Base-by-base conservation (phyloP, 2,329 filamentous ascomycete species). In the Aspergillus cejpii region DNA sequence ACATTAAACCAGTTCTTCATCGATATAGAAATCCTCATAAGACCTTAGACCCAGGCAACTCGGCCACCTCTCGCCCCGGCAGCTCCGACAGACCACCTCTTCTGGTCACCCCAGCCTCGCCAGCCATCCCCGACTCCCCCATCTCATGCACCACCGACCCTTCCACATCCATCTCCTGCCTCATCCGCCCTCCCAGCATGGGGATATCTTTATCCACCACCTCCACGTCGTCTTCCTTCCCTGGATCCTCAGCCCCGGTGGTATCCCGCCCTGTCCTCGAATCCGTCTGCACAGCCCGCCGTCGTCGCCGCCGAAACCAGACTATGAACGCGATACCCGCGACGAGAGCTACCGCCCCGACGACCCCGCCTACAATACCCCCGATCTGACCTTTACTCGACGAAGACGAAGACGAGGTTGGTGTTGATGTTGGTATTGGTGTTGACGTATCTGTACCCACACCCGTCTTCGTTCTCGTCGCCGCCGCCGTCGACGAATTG, bases 121-220 rank as follows among this genome's bases (percentile, higher is more conserved):
- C n/a, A 20, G 14, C n/a, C 34, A 11, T 21, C n/a, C 19, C 11
- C 3, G 1, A n/a, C n/a, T n/a, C 33, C 24, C 37, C 48, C 44
- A 50, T 39, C 45, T 47, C 44, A 42, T 50, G 41, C 41, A 50
- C n/a, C 12, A 29, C 41, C 15, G 33, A 24, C 6, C 48, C 48
- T 8, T 40, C 23, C 11, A 37, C 48, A 47, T 50, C 48, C 39
- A 50, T 26, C 38, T 50, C 48, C 27, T 44, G 44, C 24, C 37
- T 44, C 45, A 44, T 44, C 26, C 7, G 40, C 23, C 41, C 48
- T 17, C 33, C 48, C 33, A 50, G 36, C 44, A 50, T 50, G 15
- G 34, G 48, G 15, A 34, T 19, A 3, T 41, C 42, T 12, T 33
- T 41, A 1, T 38, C 43, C 20, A 15, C 37, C 15, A 15, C 34